Conservation (phyloP, 805 yeast species). For the Pichia heedii region DNA sequence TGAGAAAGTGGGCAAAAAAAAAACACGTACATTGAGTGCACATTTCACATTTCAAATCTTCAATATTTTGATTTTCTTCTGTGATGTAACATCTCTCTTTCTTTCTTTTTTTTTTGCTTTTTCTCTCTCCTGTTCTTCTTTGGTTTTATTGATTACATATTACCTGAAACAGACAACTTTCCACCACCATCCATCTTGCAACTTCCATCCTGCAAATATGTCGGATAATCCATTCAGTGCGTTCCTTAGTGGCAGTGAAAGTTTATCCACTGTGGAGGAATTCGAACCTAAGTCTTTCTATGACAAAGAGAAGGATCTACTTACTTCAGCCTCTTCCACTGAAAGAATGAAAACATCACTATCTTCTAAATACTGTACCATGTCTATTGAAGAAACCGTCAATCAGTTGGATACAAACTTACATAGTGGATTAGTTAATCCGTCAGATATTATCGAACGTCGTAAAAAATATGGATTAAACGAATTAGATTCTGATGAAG, state of each 20-base stretch:
- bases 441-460: slow-evolving; percentile 64
- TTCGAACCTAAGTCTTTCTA: slow-evolving; percentile 2
- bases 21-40: too few species aligned
- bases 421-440: slow-evolving; percentile 50
- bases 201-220: too few species aligned
- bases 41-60: too few species aligned
- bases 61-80: too few species aligned
- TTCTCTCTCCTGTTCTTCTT: too few species aligned
- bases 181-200: too few species aligned
- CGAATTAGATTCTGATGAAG: slow-evolving; percentile 69
- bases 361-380: slow-evolving; percentile 54
- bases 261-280: slow-evolving; percentile 7
- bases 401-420: slow-evolving; percentile 53
- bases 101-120: too few species aligned
- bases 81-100: too few species aligned
- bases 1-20: too few species aligned
- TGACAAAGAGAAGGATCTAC: slow-evolving; percentile 8
- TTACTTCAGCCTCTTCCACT: slow-evolving; percentile 10
- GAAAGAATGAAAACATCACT: slow-evolving; percentile 14
- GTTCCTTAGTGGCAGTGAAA: slow-evolving; percentile 5
- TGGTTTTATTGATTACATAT: too few species aligned
- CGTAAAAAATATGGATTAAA: slow-evolving; percentile 72
- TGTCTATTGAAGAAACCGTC: slow-evolving; percentile 58
- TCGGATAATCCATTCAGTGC: slow-evolving; percentile 12
- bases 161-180: too few species aligned